Evolutionary conservation across 352 stramenopile genomes (phyloP), one percentile per base, ranked within the genome.

Genomic region (Peronospora tabacina): DNA sequence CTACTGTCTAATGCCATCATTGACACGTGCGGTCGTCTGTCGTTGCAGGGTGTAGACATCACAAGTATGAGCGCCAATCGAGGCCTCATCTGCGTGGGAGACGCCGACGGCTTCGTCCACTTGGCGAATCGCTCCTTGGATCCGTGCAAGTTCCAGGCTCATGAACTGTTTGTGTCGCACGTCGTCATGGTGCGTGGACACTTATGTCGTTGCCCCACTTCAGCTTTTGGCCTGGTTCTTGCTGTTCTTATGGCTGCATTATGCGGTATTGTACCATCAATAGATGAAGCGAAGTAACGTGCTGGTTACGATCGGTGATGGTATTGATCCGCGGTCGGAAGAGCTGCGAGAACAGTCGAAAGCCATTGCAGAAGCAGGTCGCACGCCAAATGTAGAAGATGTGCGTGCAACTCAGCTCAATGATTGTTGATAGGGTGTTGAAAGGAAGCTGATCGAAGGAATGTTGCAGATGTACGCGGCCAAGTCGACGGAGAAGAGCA

Each of bases 271-370:
- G 35, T 8, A 36, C 10, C 43, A 20, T 2, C 36, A 20, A 47
- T 61, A 93, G 79, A 90, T 93, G 75, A 87, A 93, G 42, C 82
- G 82, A 55, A 90, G 80, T 52, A 94, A 94, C 50, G 76, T 94
- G 30, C 44, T 94, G 22, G 82, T 91, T 39, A 87, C 82, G 3
- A 87, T 94, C 6, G 82, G 82, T 30, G 82, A 94, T 49, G 82
- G 82, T 20, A 90, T 91, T 12, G 82, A 94, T 24, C 82, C 79
- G 10, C 76, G 82, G 6, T 72, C 73, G n/a, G 77, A 87, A 12
- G 81, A 88, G 48, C 50, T 89, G 29, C 72, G 68, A 6, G 75
- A 82, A 58, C 72, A 89, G 58, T 90, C 82, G 38, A 89, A 85
- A 44, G 79, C 79, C 1, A 67, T 90, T 22, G 81, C 80, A 4